Conservation (phyloP, 306 rosid genomes). For the Castanopsis chinensis region DNA sequence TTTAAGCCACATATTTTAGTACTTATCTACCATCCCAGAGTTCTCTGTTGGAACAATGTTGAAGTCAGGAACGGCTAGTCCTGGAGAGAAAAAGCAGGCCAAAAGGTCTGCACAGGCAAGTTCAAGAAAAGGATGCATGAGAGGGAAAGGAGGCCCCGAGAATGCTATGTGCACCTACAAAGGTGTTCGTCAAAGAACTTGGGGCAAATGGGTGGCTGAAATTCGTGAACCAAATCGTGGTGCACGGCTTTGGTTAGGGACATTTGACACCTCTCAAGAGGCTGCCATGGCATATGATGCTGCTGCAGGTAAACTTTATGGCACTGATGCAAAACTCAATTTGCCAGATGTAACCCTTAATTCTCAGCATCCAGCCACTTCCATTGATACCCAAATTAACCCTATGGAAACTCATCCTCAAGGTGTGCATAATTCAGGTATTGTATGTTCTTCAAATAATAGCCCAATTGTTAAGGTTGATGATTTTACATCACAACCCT, state of each 20-base stretch:
- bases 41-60: constrained; percentile 23
- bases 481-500: constrained; percentile 15
- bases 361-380: constrained; percentile 14
- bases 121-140: constrained; percentile 89
- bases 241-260: constrained; percentile 91
- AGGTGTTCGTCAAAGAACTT: constrained; percentile 90
- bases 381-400: neutral
- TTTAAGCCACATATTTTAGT: neutral
- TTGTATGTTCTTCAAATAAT: neutral
- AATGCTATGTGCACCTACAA: constrained; percentile 81
- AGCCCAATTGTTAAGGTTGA: constrained; percentile 9
- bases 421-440: neutral
- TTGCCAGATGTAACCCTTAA: constrained; percentile 36
- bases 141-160: constrained; percentile 92
- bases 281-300: constrained; percentile 87
- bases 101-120: constrained; percentile 59
- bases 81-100: constrained; percentile 33
- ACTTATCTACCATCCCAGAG: neutral
- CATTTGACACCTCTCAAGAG: constrained; percentile 68
- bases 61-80: constrained; percentile 24
- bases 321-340: constrained; percentile 78
- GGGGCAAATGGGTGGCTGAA: constrained; percentile 99
- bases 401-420: constrained; percentile 11
- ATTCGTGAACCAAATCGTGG: constrained; percentile 94
- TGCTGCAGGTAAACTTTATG: constrained; percentile 77